These are phyloP conservation scores for Trametes cinnabarina DNA, from an alignment of 768 basidiomycete genomes.

Conservation along the genomic window DNA sequence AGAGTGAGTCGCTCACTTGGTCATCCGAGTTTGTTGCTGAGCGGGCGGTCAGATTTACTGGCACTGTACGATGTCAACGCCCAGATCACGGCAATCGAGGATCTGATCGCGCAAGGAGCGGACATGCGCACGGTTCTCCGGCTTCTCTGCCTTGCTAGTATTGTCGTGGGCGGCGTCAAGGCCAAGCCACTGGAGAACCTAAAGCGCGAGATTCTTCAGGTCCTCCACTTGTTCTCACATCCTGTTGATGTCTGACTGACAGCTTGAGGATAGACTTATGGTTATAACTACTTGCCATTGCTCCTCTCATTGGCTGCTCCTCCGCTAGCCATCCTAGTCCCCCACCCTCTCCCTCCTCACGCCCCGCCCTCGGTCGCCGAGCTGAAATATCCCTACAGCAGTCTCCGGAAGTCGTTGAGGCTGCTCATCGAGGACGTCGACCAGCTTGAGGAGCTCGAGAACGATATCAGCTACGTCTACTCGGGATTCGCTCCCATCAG, in stretches of 20 bases:
- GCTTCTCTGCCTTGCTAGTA: slow-evolving; percentile 80
- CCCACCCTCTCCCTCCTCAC: slow-evolving; percentile 62
- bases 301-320: slow-evolving; percentile 63
- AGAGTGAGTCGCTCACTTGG: slow-evolving; percentile 57
- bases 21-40: neutral
- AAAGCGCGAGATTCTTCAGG: slow-evolving; percentile 91
- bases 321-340: slow-evolving; percentile 65
- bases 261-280: slow-evolving; percentile 57
- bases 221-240: slow-evolving; percentile 11
- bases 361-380: slow-evolving; percentile 38
- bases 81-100: slow-evolving; percentile 87
- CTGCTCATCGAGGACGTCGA: slow-evolving; percentile 91
- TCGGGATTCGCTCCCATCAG: slow-evolving; percentile 96
- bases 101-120: slow-evolving; percentile 82
- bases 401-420: slow-evolving; percentile 78
- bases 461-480: slow-evolving; percentile 94
- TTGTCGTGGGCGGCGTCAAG: slow-evolving; percentile 86
- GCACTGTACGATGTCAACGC: slow-evolving; percentile 82
- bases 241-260: slow-evolving; percentile 23
- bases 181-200: slow-evolving; percentile 80
- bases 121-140: slow-evolving; percentile 78
- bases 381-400: slow-evolving; percentile 67
- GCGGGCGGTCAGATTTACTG: slow-evolving; percentile 67
- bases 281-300: slow-evolving; percentile 68
- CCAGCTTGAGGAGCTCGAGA: slow-evolving; percentile 77